Percentiles rank a stretch among this genome's conserved stretches.
Evolutionary conservation across 192 early-diverging fungal species (phyloP).

Genomic region (Kickxella alabastrina): DNA sequence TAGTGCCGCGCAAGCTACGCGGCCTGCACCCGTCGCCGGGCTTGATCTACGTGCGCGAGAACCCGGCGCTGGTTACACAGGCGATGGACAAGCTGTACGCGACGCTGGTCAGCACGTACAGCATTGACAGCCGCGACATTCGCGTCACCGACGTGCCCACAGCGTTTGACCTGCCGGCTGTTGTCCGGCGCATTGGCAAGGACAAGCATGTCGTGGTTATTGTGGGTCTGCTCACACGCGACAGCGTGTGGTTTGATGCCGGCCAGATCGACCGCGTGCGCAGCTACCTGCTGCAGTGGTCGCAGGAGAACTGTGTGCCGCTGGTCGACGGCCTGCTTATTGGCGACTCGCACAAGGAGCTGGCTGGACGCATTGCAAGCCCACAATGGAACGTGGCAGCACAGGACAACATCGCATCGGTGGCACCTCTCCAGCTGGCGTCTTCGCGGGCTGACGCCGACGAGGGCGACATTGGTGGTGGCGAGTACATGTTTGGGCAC

Average conservation of each 20-base stretch:
- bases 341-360: constrained; percentile 2
- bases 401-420: neutral
- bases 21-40: constrained; percentile 43
- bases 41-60: constrained; percentile 43
- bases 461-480: neutral
- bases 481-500: constrained; percentile 27
- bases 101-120: constrained; percentile 18
- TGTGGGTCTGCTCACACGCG: constrained; percentile 29
- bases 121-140: constrained; percentile 37
- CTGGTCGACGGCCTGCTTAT: constrained; percentile 37
- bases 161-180: constrained; percentile 30
- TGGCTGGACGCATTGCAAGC: constrained; percentile 5
- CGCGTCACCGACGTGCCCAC: constrained; percentile 44
- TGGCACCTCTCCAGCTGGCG: neutral
- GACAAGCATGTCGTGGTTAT: constrained; percentile 37
- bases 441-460: neutral
- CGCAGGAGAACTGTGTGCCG: constrained; percentile 27
- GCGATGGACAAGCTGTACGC: constrained; percentile 44
- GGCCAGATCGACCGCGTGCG: constrained; percentile 26
- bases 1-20: constrained; percentile 40
- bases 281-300: constrained; percentile 33
- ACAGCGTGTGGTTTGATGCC: constrained; percentile 39
- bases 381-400: constrained; percentile 29
- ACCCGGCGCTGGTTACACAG: constrained; percentile 11
- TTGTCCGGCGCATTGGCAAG: constrained; percentile 38